Base-by-base conservation (phyloP, 305 asterid species). In the Solanum aculeatissimum region DNA sequence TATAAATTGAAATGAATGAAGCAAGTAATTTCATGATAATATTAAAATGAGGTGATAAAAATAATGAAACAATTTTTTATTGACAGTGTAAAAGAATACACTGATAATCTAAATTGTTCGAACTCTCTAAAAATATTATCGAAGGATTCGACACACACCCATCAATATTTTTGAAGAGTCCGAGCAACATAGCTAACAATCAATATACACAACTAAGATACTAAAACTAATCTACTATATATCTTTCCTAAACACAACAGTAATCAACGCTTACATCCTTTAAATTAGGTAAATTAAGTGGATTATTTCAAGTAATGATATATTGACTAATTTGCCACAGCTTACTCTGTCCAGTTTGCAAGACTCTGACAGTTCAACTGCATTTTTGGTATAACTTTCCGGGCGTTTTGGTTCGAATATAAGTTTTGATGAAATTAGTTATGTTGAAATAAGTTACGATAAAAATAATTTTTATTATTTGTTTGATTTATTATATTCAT, bases 221-320 rank as follows among this genome's bases (percentile, higher is more conserved):
- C n/a, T n/a, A n/a, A n/a, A n/a, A 7, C 7, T 63, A 45, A 25
- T 74, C 81, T 45, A 13, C 38, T 72, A 9, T 16, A 4, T 29
- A 27, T 51, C 49, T 10, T 29, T 77, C 60, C 23, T 77, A 29
- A 27, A 29, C 49, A 53, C 82, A 51, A 6, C 19, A 18, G 66
- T 78, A 51, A 78, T 78, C 2, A 29, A 78, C 3, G 66, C 19
- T 78, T 18, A 18, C 15, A 53, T 27, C 11, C 65, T 32, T 49
- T 27, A 51, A 77, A 51, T 77, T 77, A 16, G 45, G 65, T 77
- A 74, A 74, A 47, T 74, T 7, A 75, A 75, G 63, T 49, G 16
- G 43, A 75, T 13, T 77, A 51, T 29, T 77, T 27, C 45, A 9
- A 16, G 58, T 51, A 29, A 51, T 29, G 65, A 51, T 51, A 51